Conservation (phyloP, 176 grass and related monocot species). For the Neostapfia colusana region DNA sequence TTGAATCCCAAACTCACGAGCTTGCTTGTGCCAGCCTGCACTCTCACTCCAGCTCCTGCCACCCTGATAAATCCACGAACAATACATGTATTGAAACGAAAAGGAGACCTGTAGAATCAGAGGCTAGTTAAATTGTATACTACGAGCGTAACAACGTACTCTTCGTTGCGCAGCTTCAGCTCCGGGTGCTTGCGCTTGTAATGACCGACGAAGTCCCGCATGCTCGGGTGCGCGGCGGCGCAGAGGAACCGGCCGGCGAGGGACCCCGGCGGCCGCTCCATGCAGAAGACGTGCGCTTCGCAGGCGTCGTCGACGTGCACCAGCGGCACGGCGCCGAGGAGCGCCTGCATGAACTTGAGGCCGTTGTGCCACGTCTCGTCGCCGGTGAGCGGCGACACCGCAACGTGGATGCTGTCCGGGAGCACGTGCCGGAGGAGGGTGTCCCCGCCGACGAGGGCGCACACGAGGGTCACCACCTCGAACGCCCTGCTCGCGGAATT, state of each 20-base stretch:
- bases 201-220: slow-evolving; percentile 18
- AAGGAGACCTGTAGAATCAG: too few species aligned
- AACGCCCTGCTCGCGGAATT: neutral
- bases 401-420: neutral
- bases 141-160: slow-evolving; percentile 32
- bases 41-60: slow-evolving; percentile 16
- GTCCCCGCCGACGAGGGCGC: slow-evolving; percentile 53
- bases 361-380: neutral
- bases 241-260: slow-evolving; percentile 46
- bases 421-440: slow-evolving; percentile 5
- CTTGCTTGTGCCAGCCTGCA: slow-evolving; percentile 33
- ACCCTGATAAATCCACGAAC: slow-evolving; percentile 8
- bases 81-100: neutral
- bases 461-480: slow-evolving; percentile 51
- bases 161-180: slow-evolving; percentile 19
- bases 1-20: slow-evolving; percentile 49
- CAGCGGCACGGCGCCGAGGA: slow-evolving; percentile 42
- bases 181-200: slow-evolving; percentile 30
- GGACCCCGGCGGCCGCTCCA: slow-evolving; percentile 1
- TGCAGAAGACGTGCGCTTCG: slow-evolving; percentile 54
- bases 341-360: slow-evolving; percentile 45
- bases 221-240: slow-evolving; percentile 11
- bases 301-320: slow-evolving; percentile 53
- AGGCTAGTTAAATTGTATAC: neutral
- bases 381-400: slow-evolving; percentile 42